Evolutionary conservation across 257 asterid species (phyloP), one percentile per base, ranked within the genome.

Genomic region (Nicotiana tomentosiformis): DNA sequence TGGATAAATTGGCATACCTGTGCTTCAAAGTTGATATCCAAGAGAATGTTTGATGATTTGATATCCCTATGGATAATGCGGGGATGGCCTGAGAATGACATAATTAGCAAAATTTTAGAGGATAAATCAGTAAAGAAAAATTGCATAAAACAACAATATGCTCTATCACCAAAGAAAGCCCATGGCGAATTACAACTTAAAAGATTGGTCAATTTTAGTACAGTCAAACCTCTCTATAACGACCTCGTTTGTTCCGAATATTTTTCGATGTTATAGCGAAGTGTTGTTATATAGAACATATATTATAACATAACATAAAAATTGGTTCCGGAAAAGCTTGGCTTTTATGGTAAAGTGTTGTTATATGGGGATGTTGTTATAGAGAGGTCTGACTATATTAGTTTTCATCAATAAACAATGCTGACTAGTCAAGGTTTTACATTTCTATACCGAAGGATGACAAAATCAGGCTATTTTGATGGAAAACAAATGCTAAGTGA

Each of bases 41-140:
- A 83, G 77, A 94, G 97, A 85, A 94, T 94, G 85, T 94, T 94
- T 30, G 97, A 91, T 14, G 97, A 87, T 87, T 94, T 94, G 77
- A 94, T 94, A 91, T 94, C 98, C 88, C 98, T 87, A 89, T 94
- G 98, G 85, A 94, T 93, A 72, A 94, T 94, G 67, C 97, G 95
- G 32, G 98, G 98, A 90, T 90, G 94, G 81, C 98, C 98, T 94
- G 91, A 86, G 32, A 82, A 86, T 81, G 62, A 84, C 49, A 79
- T 0, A 65, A 61, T 37, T 6, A 79, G 37, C 61, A 79, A 23
- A 60, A 60, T 17, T 60, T 49, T 53, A 76, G 43, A 26, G 39
- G 43, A 46, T 51, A 76, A 76, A 76, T 26, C 64, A 76, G 43
- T 49, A 74, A 15, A 51, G 79, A 20, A 12, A 49, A 46, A 23